Percentiles rank a stretch among this genome's conserved stretches.
Evolutionary conservation across 2,329 filamentous ascomycete genomes (phyloP).

Genomic region (Aspergillus proliferans): DNA sequence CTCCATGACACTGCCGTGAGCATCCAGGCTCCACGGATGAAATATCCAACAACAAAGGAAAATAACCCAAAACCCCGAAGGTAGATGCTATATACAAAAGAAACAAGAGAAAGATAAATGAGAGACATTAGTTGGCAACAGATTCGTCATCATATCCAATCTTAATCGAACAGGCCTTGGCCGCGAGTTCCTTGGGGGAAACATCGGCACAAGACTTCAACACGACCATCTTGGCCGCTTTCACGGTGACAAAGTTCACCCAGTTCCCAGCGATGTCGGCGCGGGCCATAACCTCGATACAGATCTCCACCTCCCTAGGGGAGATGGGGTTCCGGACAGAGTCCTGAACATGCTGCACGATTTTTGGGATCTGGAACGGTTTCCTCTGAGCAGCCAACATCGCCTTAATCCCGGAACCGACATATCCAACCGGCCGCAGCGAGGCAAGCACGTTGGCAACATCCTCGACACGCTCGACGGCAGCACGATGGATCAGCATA

Average conservation of each 20-base stretch:
- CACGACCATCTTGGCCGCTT: slow-evolving; percentile 41
- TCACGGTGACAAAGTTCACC: slow-evolving; percentile 44
- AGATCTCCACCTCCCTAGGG: slow-evolving; percentile 42
- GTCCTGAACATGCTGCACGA: slow-evolving; percentile 62
- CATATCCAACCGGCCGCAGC: slow-evolving; percentile 41
- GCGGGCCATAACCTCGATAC: slow-evolving; percentile 43
- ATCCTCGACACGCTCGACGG: slow-evolving; percentile 62
- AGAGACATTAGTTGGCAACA: neutral
- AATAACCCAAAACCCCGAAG: neutral
- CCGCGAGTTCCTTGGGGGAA: slow-evolving; percentile 30
- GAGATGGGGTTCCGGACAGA: slow-evolving; percentile 52
- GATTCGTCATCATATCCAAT: slow-evolving; percentile 21
- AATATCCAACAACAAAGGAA: neutral
- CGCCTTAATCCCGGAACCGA: slow-evolving; percentile 24
- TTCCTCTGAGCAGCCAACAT: slow-evolving; percentile 44
- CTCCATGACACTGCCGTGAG: slow-evolving; percentile 21
- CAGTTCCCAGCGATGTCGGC: slow-evolving; percentile 45
- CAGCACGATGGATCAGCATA: slow-evolving; percentile 56
- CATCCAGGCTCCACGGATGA: slow-evolving; percentile 15
- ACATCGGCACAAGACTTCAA: slow-evolving; percentile 37
- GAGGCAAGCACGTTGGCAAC: slow-evolving; percentile 63
- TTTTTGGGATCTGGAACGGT: slow-evolving; percentile 58
- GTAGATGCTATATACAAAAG: neutral
- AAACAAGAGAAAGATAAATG: neutral
- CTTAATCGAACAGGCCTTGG: slow-evolving; percentile 24